Evolutionary conservation across 1,284 basidiomycete species (phyloP).

Genomic region (Sanghuangporus baumii): DNA sequence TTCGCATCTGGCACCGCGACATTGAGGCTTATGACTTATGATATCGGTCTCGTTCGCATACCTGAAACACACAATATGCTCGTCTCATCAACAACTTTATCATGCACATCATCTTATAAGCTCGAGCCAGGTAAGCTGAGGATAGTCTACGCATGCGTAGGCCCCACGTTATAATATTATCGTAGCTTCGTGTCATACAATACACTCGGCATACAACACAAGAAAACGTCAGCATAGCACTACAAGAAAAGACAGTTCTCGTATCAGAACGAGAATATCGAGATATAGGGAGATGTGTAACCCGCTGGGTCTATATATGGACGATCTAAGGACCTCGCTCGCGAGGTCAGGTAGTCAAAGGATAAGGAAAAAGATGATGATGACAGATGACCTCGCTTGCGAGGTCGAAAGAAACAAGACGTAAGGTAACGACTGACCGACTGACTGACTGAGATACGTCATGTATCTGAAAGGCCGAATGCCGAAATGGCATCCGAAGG

Average conservation of each 20-base stretch:
- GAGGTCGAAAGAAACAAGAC: not conserved
- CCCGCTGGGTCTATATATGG: not conserved
- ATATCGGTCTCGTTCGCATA: too few relatives aligned
- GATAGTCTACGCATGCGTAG: too few relatives aligned
- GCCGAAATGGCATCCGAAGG: not conserved
- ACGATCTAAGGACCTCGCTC: conserved; percentile 4
- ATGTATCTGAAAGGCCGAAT: too few relatives aligned
- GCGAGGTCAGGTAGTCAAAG: conserved; percentile 10
- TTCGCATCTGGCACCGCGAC: too few relatives aligned
- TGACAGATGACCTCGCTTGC: conserved; percentile 11
- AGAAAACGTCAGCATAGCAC: not conserved
- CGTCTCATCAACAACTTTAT: too few relatives aligned
- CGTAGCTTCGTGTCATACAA: too few relatives aligned
- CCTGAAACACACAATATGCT: too few relatives aligned
- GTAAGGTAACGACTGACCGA: not conserved
- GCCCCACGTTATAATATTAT: too few relatives aligned
- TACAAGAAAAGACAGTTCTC: not conserved
- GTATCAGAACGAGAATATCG: not conserved
- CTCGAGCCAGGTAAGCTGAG: too few relatives aligned
- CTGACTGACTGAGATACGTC: too few relatives aligned
- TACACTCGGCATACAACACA: not conserved
- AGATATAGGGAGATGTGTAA: not conserved
- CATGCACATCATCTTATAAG: too few relatives aligned
- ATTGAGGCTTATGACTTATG: too few relatives aligned
- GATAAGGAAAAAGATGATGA: not conserved